Percentiles rank a stretch among this genome's conserved stretches.
Conservation (phyloP, 75 land plant species). For the Azolla pinnata region DNA sequence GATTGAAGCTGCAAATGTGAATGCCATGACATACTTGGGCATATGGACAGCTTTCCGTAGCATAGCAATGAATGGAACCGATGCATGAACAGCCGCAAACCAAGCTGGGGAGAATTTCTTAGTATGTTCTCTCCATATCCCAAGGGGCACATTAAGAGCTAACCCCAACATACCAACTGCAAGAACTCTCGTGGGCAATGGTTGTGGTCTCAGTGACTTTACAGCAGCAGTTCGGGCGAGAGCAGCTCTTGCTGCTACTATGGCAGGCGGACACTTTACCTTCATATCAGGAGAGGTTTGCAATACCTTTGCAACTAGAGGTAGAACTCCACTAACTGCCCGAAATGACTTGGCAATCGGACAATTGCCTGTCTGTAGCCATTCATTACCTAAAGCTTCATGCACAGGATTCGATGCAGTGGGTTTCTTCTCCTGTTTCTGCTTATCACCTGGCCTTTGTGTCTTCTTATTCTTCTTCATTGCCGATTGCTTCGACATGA, state of each 20-base stretch:
- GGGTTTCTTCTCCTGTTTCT: constrained; percentile 32
- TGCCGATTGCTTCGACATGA: constrained; percentile 34
- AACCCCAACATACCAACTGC: constrained; percentile 73
- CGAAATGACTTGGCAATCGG: constrained; percentile 89
- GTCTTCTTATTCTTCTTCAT: constrained; percentile 31
- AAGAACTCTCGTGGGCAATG: constrained; percentile 67
- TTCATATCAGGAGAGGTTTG: constrained; percentile 72
- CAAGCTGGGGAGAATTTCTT: constrained; percentile 84
- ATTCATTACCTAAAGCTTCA: constrained; percentile 72
- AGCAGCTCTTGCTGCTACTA: constrained; percentile 88
- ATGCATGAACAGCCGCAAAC: constrained; percentile 87
- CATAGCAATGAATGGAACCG: constrained; percentile 85
- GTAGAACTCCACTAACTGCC: constrained; percentile 71
- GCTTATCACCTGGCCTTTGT: constrained; percentile 29
- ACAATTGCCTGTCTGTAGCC: constrained; percentile 85
- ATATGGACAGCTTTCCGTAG: constrained; percentile 76
- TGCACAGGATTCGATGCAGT: constrained; percentile 19
- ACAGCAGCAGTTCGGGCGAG: constrained; percentile 65
- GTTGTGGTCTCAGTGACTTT: constrained; percentile 73
- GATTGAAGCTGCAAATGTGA: constrained; percentile 81
- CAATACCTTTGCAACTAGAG: constrained; percentile 66
- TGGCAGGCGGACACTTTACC: constrained; percentile 64
- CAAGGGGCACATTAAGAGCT: constrained; percentile 85
- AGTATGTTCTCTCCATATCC: constrained; percentile 92
- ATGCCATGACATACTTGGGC: constrained; percentile 89